A percentile compares a stretch with the other conserved stretches of the same genome.
Conservation (phyloP, 768 basidiomycete genomes). For the Boletellus ananiceps region DNA sequence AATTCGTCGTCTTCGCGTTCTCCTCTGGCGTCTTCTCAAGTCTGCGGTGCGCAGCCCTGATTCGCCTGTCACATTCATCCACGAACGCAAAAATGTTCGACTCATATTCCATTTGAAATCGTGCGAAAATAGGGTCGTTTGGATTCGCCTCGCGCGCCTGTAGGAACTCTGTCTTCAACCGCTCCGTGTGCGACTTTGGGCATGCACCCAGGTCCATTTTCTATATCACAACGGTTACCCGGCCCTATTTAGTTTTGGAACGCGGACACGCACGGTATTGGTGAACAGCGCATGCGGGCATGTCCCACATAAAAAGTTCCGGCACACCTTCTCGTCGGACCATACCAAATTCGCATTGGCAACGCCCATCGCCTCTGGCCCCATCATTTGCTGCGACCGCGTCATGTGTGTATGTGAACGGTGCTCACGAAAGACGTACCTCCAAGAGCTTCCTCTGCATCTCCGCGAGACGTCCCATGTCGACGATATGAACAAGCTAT, state of each 20-base stretch:
- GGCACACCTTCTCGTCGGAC: conserved; percentile 97
- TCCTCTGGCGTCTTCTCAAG: conserved; percentile 99
- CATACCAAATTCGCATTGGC: conserved; percentile 88
- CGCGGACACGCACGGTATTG: conserved; percentile 72
- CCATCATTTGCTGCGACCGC: conserved; percentile 92
- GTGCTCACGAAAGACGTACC: conserved; percentile 40
- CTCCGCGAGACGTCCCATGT: conserved; percentile 93
- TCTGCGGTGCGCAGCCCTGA: conserved; percentile 87
- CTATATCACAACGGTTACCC: conserved; percentile 28
- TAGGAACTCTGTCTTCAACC: conserved; percentile 86
- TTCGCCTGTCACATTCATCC: conserved; percentile 96
- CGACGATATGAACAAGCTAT: conserved; percentile 20
- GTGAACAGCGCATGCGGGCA: conserved; percentile 97
- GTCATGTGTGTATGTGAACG: conserved; percentile 1
- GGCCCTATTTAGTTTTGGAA: background rate
- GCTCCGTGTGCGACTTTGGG: conserved; percentile 93
- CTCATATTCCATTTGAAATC: conserved; percentile 95
- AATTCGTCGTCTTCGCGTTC: conserved; percentile 96
- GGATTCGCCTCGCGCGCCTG: conserved; percentile 74
- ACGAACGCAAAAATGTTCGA: conserved; percentile 93
- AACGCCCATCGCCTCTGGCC: conserved; percentile 98
- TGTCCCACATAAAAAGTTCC: conserved; percentile 97
- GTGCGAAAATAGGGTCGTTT: conserved; percentile 72
- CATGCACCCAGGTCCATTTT: conserved; percentile 99
- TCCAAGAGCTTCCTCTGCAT: conserved; percentile 93